A percentile compares a stretch with the other conserved stretches of the same genome.
These are phyloP conservation scores for Pichia rugopelliculosa DNA, from an alignment of 805 yeast genomes.

Conservation along the genomic window DNA sequence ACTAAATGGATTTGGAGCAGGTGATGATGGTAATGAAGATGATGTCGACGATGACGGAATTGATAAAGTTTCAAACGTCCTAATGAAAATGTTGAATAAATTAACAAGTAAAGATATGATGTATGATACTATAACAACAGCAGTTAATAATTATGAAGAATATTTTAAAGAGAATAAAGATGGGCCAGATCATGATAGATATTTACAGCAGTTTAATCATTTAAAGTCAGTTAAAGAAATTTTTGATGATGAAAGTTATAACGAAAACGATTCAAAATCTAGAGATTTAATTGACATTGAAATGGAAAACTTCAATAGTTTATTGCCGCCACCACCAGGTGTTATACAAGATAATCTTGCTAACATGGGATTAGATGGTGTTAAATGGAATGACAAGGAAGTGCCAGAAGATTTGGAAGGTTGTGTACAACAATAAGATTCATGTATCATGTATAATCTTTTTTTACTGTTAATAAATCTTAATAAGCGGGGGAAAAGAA, in stretches of 20 bases:
- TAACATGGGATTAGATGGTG: conserved; percentile 34
- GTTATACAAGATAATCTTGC: conserved; percentile 39
- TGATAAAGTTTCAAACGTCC: conserved; percentile 43
- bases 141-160: conserved; percentile 61
- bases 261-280: conserved; percentile 38
- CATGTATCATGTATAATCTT: neutral
- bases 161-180: conserved; percentile 49
- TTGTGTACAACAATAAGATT: conserved; percentile 36
- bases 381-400: conserved; percentile 36
- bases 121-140: conserved; percentile 81
- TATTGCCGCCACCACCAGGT: conserved; percentile 78
- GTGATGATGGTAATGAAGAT: conserved; percentile 17
- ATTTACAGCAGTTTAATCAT: conserved; percentile 53
- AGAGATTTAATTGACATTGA: conserved; percentile 48
- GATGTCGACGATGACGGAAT: conserved; percentile 24
- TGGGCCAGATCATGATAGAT: conserved; percentile 33
- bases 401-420: conserved; percentile 50
- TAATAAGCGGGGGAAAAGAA: no score
- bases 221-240: conserved; percentile 53
- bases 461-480: neutral
- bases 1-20: neutral
- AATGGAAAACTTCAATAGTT: conserved; percentile 62
- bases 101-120: conserved; percentile 78
- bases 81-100: conserved; percentile 71
- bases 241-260: conserved; percentile 60